Conservation (phyloP, 495 filamentous ascomycete genomes). For the Pseudoneurospora amorphoporcata region DNA sequence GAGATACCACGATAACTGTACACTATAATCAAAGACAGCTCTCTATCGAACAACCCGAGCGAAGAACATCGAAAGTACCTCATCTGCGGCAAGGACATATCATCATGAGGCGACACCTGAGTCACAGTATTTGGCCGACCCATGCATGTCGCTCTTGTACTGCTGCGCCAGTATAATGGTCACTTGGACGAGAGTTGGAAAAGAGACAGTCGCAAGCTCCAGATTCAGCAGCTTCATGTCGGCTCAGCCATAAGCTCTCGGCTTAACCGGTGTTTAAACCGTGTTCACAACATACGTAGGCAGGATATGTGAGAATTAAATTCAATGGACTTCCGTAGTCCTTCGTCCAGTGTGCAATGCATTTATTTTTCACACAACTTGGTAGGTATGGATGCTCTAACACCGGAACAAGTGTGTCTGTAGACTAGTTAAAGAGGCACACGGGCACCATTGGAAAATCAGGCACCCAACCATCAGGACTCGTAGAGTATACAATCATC, state of each 20-base stretch:
- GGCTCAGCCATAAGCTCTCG: neutral
- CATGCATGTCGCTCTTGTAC: neutral
- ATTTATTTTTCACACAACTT: too few species aligned
- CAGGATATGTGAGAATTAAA: too few species aligned
- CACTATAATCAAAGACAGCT: conserved; percentile 16
- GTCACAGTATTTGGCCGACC: neutral
- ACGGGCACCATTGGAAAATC: neutral
- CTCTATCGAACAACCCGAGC: neutral
- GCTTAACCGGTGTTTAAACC: neutral
- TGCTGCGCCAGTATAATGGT: neutral
- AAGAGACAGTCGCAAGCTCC: neutral
- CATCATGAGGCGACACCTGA: neutral
- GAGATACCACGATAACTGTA: conserved; percentile 13
- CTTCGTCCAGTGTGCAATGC: too few species aligned
- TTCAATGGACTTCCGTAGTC: too few species aligned
- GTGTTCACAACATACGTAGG: neutral
- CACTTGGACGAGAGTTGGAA: neutral
- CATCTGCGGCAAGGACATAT: neutral
- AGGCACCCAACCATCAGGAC: neutral
- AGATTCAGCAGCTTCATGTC: neutral
- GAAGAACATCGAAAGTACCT: neutral
- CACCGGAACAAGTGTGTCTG: neutral
- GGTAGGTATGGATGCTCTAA: neutral
- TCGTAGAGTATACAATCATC: neutral
- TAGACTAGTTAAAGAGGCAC: neutral